Conservation (phyloP, 139 green algal species). For the Closterium sp. region DNA sequence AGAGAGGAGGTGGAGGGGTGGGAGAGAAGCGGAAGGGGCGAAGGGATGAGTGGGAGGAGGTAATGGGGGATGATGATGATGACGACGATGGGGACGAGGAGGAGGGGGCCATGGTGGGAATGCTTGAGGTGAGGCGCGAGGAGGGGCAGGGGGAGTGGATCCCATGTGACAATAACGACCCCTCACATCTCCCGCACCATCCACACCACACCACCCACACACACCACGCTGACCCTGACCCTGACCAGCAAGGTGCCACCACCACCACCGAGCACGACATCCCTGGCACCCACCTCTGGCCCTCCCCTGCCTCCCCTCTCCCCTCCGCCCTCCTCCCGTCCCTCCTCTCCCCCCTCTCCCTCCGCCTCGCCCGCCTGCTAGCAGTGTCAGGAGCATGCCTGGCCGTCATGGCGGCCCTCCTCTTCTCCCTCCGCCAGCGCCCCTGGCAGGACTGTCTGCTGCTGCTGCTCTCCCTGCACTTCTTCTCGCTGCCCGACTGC, state of each 20-base stretch:
- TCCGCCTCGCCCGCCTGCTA: not conserved
- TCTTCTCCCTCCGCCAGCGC: not conserved
- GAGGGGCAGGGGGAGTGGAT: not conserved
- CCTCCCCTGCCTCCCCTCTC: not conserved
- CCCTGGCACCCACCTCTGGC: not conserved
- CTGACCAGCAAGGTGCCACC: not conserved
- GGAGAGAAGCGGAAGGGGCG: not conserved
- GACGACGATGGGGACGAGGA: not conserved
- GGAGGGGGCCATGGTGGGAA: not conserved
- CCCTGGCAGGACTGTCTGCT: not conserved
- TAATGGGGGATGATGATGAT: not conserved
- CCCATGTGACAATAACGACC: not conserved
- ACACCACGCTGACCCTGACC: not conserved
- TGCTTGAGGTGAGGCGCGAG: not conserved
- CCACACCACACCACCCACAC: not conserved
- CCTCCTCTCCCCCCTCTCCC: not conserved
- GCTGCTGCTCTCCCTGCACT: not conserved
- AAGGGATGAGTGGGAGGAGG: not conserved
- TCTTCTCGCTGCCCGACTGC: not conserved
- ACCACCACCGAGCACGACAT: not conserved
- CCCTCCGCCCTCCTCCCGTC: not conserved
- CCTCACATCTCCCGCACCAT: not conserved
- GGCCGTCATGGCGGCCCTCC: not conserved
- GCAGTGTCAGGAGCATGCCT: not conserved
- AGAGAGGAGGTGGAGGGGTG: not conserved